Base-by-base conservation (phyloP, 2,329 filamentous ascomycete genomes). In the Talaromyces sp. region DNA sequence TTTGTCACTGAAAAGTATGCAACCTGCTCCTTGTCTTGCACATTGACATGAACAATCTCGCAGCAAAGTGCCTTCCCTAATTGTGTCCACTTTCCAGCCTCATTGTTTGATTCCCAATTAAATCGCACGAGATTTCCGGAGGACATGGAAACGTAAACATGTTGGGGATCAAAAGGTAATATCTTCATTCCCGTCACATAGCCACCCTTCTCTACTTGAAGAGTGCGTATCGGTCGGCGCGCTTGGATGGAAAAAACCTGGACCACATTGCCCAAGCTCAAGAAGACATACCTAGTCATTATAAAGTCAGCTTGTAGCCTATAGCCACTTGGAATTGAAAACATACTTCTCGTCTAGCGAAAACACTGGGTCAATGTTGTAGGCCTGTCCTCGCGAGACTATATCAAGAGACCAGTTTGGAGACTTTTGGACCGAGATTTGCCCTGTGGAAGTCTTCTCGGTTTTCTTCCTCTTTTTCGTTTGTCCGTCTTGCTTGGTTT, bases 221-320 rank as follows among this genome's bases (percentile, higher is more conserved):
- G 87, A 59, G 86, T 85, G 65, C 91, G 87, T 52, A 91, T 80
- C 24, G 95, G 84, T 55, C 95, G 83, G 1, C 94, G 97, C 58
- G 91, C 92, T 64, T 85, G 80, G 31, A 90, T 85, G 1, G 90
- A 89, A 74, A 94, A 96, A 27, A 96, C 83, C 71, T 92, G 89
- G 58, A 97, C 80, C 10, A 88, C 88, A 29, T 85, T 87, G 62
- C 87, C 84, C 68, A 91, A 90, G 32, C 88, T 85, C 59, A 96
- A 74, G 60, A 97, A 86, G 43, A 97, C 72, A 74, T 88, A 83
- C 70, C 90, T 91, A 41, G 24, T 10, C 27, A 24, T 6, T n/a
- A n/a, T n/a, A 21, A 35, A 12, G 21, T 48, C 21, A 46, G 29
- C 17, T 29, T 32, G 6, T 29, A 24, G 38, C 2, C 7, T 29